Evolutionary conservation across 1,139 yeast species (phyloP), one percentile per base, ranked within the genome.

Genomic region (Oligophagozyma castellii): DNA sequence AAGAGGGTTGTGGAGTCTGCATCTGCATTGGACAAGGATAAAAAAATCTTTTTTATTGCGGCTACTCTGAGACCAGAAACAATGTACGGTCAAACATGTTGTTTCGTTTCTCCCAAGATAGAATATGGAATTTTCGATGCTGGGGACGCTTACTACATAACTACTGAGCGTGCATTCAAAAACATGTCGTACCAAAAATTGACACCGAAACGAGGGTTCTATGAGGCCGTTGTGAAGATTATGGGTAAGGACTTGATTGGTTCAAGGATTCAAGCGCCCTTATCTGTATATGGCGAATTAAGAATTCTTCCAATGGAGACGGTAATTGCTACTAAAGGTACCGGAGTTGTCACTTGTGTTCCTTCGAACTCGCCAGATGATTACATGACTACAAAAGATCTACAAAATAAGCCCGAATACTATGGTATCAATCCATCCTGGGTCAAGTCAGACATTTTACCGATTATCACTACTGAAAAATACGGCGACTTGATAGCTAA

Each of bases 351-450:
- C 35, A 89, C 96, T 10, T 92, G 95, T 64, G 98, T 86, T 40
- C 98, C 98, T 40, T 78, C 94, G 11, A 95, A 86, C 58, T 86
- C 96, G 34, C 96, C 99, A 36, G 99, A 92, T 61, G 98, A 89
- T 64, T 89, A 52, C 52, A 73, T 86, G 58, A 92, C 95, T 36
- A 69, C 78, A 29, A 66, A 67, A 46, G 98, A 89, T 45, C 70
- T 89, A 47, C 66, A 68, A 44, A 75, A 83, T 63, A 92, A 92
- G 61, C 79, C 96, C 19, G 96, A 83, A 50, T 89, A 76, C 58
- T 86, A 89, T 56, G 70, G 73, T 31, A 80, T 89, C 49, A 65
- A 86, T 37, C 69, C 76, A 51, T 84, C 75, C 33, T 92, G 98
- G 99, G 92, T 81, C 29, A 60, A 70, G 34, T 65, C 67, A 31